Percentiles rank a stretch among this genome's conserved stretches.
These are phyloP conservation scores for Tolypocladium pustulatum DNA, from an alignment of 2,329 filamentous ascomycete genomes.

Conservation along the genomic window DNA sequence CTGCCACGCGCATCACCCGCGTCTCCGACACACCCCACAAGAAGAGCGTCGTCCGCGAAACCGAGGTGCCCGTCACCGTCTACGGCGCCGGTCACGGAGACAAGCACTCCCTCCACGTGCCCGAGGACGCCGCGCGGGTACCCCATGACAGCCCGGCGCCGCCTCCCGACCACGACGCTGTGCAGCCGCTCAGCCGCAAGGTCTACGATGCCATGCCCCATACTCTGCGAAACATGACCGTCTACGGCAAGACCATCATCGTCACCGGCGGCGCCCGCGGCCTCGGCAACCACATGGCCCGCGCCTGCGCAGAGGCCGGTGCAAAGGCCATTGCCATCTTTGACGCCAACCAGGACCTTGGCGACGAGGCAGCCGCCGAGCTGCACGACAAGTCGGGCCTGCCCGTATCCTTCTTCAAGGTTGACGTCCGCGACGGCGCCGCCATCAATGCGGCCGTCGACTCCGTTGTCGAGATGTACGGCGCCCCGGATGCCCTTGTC, in stretches of 20 bases:
- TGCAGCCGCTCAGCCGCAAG: slow-evolving; percentile 41
- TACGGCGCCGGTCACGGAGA: slow-evolving; percentile 39
- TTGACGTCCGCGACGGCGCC: slow-evolving; percentile 62
- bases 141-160: slow-evolving; percentile 29
- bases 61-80: slow-evolving; percentile 45
- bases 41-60: slow-evolving; percentile 44
- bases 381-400: slow-evolving; percentile 63
- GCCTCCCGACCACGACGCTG: slow-evolving; percentile 32
- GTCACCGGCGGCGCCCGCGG: slow-evolving; percentile 68
- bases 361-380: slow-evolving; percentile 58
- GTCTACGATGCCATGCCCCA: slow-evolving; percentile 47
- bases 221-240: slow-evolving; percentile 58
- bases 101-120: slow-evolving; percentile 45
- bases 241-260: slow-evolving; percentile 61
- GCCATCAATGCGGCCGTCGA: slow-evolving; percentile 61
- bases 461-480: slow-evolving; percentile 54
- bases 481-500: slow-evolving; percentile 63
- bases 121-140: slow-evolving; percentile 28
- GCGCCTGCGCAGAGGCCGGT: slow-evolving; percentile 65
- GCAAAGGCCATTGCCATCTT: slow-evolving; percentile 65
- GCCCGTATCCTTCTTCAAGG: slow-evolving; percentile 66
- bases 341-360: slow-evolving; percentile 66
- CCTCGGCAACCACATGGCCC: slow-evolving; percentile 70
- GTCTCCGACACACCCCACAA: slow-evolving; percentile 31
- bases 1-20: slow-evolving; percentile 16